Evolutionary conservation across 305 asterid genomes (phyloP).

Genomic region (Fraxinus xanthoxyloides): DNA sequence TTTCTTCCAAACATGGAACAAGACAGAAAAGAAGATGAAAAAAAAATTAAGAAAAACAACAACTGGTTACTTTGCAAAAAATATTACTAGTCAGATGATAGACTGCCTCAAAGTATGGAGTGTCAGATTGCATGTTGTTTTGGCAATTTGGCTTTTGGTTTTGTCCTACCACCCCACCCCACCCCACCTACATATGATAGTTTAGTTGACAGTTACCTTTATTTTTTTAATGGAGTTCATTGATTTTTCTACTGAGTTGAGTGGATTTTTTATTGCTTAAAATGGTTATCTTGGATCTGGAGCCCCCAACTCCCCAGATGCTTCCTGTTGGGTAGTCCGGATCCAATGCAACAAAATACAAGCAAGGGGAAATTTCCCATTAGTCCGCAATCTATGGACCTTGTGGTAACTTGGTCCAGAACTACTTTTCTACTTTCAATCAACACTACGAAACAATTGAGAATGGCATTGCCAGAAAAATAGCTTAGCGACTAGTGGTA

Average conservation of each 20-base stretch:
- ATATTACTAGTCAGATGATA: conserved; percentile 1
- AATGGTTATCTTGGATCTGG: conserved; percentile 40
- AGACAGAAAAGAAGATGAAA: conserved; percentile 16
- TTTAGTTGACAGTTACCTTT: background rate
- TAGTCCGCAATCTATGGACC: background rate
- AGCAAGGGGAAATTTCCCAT: background rate
- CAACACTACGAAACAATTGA: background rate
- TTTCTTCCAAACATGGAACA: conserved; percentile 10
- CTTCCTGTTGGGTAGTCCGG: conserved; percentile 5
- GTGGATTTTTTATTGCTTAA: conserved; percentile 8
- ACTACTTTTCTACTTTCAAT: background rate
- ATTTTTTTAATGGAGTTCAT: background rate
- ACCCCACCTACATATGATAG: conserved; percentile 24
- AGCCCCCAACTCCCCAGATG: conserved; percentile 14
- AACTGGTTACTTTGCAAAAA: background rate
- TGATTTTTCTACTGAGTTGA: background rate
- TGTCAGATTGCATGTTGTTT: conserved; percentile 44
- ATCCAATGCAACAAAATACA: background rate
- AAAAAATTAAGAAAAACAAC: conserved; percentile 3
- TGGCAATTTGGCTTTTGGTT: conserved; percentile 9
- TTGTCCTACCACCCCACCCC: conserved; percentile 23
- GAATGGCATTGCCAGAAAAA: background rate
- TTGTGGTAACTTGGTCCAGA: background rate
- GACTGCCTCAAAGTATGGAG: conserved; percentile 19
- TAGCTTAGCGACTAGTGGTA: background rate